Base-by-base conservation (phyloP, 306 rosid genomes). In the Vachellia collinsii region DNA sequence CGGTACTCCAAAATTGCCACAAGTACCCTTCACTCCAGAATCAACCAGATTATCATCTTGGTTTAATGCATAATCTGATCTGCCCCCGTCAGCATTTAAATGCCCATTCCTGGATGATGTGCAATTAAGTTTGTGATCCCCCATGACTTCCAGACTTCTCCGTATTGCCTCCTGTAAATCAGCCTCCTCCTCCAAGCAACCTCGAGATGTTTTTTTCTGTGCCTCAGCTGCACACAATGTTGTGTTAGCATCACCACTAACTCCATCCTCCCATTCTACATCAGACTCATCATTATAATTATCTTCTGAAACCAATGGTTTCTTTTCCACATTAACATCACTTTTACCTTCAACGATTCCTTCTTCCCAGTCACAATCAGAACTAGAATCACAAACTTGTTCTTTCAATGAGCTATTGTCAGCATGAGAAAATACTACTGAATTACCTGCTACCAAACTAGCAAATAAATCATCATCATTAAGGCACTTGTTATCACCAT, bases 201-300 rank as follows among this genome's bases (percentile, higher is more conserved):
- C 97, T 86, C 72, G 92, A 59, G 97, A 91, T 84, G 79, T 75
- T 70, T 63, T 34, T 83, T 76, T 85, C 48, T 44, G 87, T 22
- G 82, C 66, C 72, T 87, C 86, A 68, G 39, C n/a, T 25, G 66
- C 85, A 72, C 50, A 47, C n/a, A 77, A 44, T 50, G 92, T 82
- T 64, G 59, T 87, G 81, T 82, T 83, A 74, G 70, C 75, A 81
- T 79, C 80, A 70, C 73, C 90, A 84, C 84, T 84, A 81, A 81
- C 85, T 82, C 91, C 94, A 72, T 92, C 97, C 88, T 91, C 97
- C 95, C 97, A 92, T 63, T 94, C 97, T 71, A 90, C 90, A 48
- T 90, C 97, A 86, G 86, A 87, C 38, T 84, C 97, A 79, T 84
- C 89, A 84, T 79, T 82, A 70, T 48, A 37, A 56, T 84, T 70